Percentiles rank a stretch among this genome's conserved stretches.
Conservation (phyloP, 306 rosid species). For the Delonix regia region DNA sequence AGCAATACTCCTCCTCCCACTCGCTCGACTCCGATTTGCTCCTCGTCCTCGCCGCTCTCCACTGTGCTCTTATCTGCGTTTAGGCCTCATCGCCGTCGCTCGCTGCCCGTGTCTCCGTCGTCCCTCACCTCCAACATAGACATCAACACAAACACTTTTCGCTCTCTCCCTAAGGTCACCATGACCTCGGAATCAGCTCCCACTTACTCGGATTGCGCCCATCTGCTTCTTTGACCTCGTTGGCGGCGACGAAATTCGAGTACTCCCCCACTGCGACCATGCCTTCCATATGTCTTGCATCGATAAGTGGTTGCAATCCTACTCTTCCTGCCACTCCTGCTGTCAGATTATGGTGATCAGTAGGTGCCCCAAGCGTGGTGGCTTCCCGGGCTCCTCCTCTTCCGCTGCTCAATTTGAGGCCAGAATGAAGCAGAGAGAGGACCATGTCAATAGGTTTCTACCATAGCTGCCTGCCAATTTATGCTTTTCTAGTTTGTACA, state of each 20-base stretch:
- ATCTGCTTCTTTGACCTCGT: constrained; percentile 72
- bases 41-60: constrained; percentile 76
- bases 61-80: constrained; percentile 80
- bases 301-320: constrained; percentile 85
- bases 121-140: constrained; percentile 62
- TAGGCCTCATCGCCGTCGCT: constrained; percentile 70
- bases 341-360: constrained; percentile 67
- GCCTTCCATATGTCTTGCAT: constrained; percentile 73
- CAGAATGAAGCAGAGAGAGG: constrained; percentile 53
- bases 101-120: constrained; percentile 86
- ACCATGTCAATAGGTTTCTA: constrained; percentile 55
- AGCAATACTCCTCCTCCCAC: constrained; percentile 38
- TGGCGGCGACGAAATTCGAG: constrained; percentile 73
- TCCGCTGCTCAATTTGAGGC: constrained; percentile 39
- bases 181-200: constrained; percentile 55
- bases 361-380: constrained; percentile 75
- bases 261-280: constrained; percentile 82
- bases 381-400: constrained; percentile 51
- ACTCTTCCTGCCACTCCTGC: constrained; percentile 82
- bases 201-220: constrained; percentile 69
- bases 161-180: constrained; percentile 71
- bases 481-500: too few relatives aligned
- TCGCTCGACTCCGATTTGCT: constrained; percentile 64
- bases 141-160: constrained; percentile 70
- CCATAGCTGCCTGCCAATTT: too few relatives aligned